Evolutionary conservation across 2,329 filamentous ascomycete genomes (phyloP).

Genomic region (Aspergillus proliferans): DNA sequence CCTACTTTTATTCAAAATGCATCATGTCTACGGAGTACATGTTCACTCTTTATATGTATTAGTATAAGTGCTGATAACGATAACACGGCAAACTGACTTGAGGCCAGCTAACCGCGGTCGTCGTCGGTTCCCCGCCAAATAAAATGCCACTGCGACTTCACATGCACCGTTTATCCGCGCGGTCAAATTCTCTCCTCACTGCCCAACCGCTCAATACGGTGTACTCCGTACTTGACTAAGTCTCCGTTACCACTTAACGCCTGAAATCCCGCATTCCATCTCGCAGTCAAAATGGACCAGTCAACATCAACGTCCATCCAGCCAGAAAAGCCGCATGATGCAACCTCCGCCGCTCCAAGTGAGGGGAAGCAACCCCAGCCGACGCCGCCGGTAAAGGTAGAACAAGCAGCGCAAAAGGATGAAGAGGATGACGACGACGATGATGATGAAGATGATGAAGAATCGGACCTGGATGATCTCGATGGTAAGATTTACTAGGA

Average conservation of each 20-base stretch:
- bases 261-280: not conserved
- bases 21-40: not conserved
- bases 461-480: conserved; percentile 91
- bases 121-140: conserved; percentile 21
- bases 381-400: not conserved
- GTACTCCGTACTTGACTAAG: not conserved
- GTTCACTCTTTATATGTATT: not conserved
- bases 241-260: not conserved
- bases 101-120: conserved; percentile 6
- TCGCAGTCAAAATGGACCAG: not conserved
- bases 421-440: not conserved
- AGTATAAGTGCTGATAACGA: not conserved
- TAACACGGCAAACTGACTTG: no score
- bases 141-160: conserved; percentile 11
- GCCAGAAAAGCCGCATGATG: not conserved
- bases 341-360: not conserved
- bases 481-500: conserved; percentile 56
- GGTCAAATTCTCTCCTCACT: not conserved
- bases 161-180: conserved; percentile 12
- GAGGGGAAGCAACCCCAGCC: not conserved
- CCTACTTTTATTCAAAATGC: no score
- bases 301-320: not conserved
- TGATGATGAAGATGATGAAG: conserved; percentile 57
- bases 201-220: not conserved
- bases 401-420: no score